Evolutionary conservation across 805 yeast genomes (phyloP), one percentile per base, ranked within the genome.

Genomic region (Wickerhamomyces ciferrii): DNA sequence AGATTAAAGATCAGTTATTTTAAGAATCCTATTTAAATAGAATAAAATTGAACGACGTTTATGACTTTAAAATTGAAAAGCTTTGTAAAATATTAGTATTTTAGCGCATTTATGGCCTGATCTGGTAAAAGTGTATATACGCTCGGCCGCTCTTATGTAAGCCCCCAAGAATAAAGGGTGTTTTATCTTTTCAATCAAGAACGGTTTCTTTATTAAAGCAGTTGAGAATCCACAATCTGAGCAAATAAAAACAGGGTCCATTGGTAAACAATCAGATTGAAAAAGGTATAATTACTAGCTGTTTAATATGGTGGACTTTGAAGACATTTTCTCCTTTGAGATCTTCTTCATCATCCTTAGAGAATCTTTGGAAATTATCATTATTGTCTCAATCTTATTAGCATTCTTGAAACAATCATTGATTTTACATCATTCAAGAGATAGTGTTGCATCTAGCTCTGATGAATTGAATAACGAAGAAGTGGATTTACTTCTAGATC

Each of bases 321-420:
- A 74, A 41, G 72, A 78, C 40, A 70, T 72, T 46, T 85, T 85
- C 63, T 84, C 89, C 2, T 78, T 83, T 43, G 89, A 84, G 66
- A 81, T 84, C 31, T 85, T 84, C 59, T 81, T 85, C 60, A 85
- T 85, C 44, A 81, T 84, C 32, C 62, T 85, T 23, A 69, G 94
- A 55, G 94, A 85, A 59, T 82, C 91, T 0, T 60, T 85, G 44
- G 94, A 85, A 64, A 81, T 82, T 60, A 84, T 87, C n/a, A 78
- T 85, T 48, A 85, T 85, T 49, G 76, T 85, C 3, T 83, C 91
- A 1, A 89, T 85, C 24, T 66, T 85, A 18, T 67, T 85, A n/a
- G 79, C 89, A 1, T 84, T 85, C 58, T 71, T 85, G 40, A 80
- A 78, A 53, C 89, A 84, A 55, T 79, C 78, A 24, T 69, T 78